These are phyloP conservation scores for Penstemon davidsonii DNA, from an alignment of 257 asterid genomes.

Conservation along the genomic window DNA sequence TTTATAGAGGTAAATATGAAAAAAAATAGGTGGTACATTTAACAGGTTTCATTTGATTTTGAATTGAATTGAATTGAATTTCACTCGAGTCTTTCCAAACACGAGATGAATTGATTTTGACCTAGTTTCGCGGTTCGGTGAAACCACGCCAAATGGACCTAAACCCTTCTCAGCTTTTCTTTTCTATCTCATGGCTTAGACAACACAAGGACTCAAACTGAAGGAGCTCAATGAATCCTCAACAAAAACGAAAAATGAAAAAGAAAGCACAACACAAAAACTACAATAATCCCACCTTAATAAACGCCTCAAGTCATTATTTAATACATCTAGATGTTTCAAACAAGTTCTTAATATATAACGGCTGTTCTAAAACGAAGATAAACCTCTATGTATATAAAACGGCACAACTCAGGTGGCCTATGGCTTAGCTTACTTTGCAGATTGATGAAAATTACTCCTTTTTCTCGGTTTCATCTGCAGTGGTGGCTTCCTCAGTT, in stretches of 20 bases:
- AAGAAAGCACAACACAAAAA: not conserved
- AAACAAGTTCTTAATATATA: slow-evolving; percentile 23
- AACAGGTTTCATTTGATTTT: no score
- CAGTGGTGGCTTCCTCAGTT: slow-evolving; percentile 29
- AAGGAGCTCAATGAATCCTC: not conserved
- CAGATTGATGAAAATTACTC: slow-evolving; percentile 35
- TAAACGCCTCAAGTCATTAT: slow-evolving; percentile 35
- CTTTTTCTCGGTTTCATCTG: slow-evolving; percentile 44
- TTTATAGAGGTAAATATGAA: no score
- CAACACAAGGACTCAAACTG: not conserved
- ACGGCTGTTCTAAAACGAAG: no score
- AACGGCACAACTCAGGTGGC: slow-evolving; percentile 14
- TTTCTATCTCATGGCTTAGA: not conserved
- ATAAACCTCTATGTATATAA: not conserved
- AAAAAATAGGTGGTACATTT: no score
- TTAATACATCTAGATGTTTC: slow-evolving; percentile 23
- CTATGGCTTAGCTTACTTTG: not conserved
- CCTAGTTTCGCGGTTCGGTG: no score
- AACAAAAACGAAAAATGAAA: no score
- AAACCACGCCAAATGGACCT: no score
- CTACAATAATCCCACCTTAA: slow-evolving; percentile 15
- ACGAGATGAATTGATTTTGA: no score
- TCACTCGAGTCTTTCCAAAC: no score
- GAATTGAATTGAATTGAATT: no score
- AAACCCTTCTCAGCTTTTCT: not conserved